Evolutionary conservation across 345 rosid genomes (phyloP).

Genomic region (Camelina neglecta): DNA sequence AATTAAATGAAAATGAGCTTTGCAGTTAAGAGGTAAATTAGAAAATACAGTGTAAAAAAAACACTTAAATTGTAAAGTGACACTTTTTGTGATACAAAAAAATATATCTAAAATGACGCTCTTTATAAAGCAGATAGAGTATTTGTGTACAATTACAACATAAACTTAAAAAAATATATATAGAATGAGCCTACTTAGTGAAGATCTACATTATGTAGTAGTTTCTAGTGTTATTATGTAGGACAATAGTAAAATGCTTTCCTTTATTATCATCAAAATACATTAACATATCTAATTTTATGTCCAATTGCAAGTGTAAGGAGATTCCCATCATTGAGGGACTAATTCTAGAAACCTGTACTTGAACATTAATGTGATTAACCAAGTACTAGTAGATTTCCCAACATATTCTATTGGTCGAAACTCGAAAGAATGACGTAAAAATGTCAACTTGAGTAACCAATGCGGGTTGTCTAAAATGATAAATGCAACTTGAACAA

Average conservation of each 20-base stretch:
- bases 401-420: not conserved
- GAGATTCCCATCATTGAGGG: not conserved
- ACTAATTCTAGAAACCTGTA: constrained; percentile 8
- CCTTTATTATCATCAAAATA: not conserved
- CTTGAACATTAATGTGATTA: not conserved
- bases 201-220: not conserved
- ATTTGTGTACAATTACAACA: no score
- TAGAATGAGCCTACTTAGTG: no score
- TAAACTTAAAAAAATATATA: no score
- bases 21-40: no score
- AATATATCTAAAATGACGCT: no score
- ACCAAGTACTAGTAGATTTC: not conserved
- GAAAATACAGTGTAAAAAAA: no score
- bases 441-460: constrained; percentile 31
- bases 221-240: not conserved
- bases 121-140: no score
- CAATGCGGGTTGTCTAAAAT: constrained; percentile 6
- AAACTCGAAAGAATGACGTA: not conserved
- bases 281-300: not conserved
- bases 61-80: no score
- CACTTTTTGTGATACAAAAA: no score
- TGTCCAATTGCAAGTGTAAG: constrained; percentile 12
- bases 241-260: not conserved
- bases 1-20: no score
- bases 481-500: constrained; percentile 28